Evolutionary conservation across 1,139 yeast species (phyloP), one percentile per base, ranked within the genome.

Genomic region (Kluyveromyces sp.): DNA sequence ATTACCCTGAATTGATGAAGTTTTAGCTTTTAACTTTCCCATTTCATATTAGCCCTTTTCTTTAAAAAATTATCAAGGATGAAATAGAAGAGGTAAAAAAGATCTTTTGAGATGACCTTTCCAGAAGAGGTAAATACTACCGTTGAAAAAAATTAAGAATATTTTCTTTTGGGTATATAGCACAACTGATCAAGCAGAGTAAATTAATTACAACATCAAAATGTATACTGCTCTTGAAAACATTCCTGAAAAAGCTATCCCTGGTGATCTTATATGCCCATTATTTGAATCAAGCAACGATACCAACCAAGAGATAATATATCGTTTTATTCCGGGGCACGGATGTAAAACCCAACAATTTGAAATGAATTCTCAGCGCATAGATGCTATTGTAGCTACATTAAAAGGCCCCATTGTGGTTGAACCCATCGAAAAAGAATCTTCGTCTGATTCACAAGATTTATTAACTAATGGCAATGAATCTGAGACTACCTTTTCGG

Each of bases 261-360:
- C 97, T 1, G 96, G 97, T 1, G 96, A 88, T 54, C 70, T 77
- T 8, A 65, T 76, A 33, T 72, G 74, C 34, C 83, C 83, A 2
- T 52, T 63, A 7, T 62, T 58, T 35, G 74, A 68, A 46, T 54
- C 53, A 7, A 46, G 52, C 34, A 55, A 53, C 21, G 47, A 50
- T 7, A 57, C 57, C 7, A 63, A 57, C 5, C 54, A 58, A 2
- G 56, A 55, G 46, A 52, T 48, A 21, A 58, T 68, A 3, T 65
- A 70, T 21, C 67, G 68, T 47, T 79, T 72, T 50, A 57, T 63
- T 4, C 58, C 79, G 2, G 84, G 84, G 2, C 60, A 65, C 10
- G 85, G 85, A 7, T 57, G 69, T 2, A 58, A 56, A 38, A 35
- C 59, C 29, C 58, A 59, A 42, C 58, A 60, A 21, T 56, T 64